Evolutionary conservation across 257 asterid genomes (phyloP).

Genomic region (Sherardia arvensis): DNA sequence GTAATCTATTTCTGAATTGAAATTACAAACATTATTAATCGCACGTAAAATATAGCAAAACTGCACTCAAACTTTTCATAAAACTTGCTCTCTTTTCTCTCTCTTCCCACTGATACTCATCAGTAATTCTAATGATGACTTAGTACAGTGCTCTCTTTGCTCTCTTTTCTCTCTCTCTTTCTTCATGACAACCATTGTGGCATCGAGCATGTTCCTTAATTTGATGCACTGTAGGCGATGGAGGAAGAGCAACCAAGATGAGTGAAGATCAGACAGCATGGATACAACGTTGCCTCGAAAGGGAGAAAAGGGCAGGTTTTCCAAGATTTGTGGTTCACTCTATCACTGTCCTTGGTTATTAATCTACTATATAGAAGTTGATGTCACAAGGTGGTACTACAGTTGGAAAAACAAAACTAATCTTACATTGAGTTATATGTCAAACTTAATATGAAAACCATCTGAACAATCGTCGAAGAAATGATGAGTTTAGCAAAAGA

Average conservation of each 20-base stretch:
- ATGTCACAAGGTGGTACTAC: constrained; percentile 75
- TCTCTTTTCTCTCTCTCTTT: no score
- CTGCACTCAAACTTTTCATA: no score
- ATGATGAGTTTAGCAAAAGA: no score
- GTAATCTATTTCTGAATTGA: no score
- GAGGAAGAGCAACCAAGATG: constrained; percentile 76
- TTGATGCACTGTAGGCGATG: constrained; percentile 77
- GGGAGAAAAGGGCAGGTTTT: constrained; percentile 92
- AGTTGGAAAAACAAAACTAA: constrained; percentile 92
- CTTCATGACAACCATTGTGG: constrained; percentile 33
- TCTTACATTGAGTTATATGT: constrained; percentile 75
- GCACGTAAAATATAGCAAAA: no score
- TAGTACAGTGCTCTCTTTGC: no score
- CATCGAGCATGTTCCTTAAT: constrained; percentile 56
- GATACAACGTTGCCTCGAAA: constrained; percentile 58
- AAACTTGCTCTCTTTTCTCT: no score
- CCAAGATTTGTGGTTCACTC: constrained; percentile 36
- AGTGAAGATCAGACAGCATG: constrained; percentile 88
- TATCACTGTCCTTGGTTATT: constrained; percentile 38
- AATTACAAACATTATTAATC: no score
- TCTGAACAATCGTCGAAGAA: no score
- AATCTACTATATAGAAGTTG: constrained; percentile 44
- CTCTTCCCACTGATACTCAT: no score
- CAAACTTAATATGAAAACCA: constrained; percentile 62
- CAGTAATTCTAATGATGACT: no score